These are phyloP conservation scores for Fulvia fulva DNA, from an alignment of 2,329 filamentous ascomycete genomes.

Conservation along the genomic window DNA sequence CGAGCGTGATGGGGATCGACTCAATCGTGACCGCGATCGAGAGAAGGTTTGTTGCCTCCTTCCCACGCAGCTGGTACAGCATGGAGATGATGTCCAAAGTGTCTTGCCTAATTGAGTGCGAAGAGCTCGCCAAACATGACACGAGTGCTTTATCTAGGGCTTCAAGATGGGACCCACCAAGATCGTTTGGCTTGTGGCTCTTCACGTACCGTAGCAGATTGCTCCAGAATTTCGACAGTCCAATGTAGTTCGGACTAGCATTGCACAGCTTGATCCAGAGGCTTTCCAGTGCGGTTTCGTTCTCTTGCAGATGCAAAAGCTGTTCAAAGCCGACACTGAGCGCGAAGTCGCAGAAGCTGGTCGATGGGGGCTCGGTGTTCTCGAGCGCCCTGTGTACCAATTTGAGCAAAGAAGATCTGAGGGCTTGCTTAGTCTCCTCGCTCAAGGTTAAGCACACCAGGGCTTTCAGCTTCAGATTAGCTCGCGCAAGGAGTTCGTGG, in stretches of 20 bases:
- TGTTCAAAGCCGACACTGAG: conserved; percentile 22
- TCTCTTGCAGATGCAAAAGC: conserved; percentile 11
- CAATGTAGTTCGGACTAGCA: conserved; percentile 12
- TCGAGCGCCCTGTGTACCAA: conserved; percentile 16
- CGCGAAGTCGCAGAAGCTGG: conserved; percentile 12
- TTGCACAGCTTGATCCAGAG: conserved; percentile 22
- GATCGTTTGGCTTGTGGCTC: conserved; percentile 5
- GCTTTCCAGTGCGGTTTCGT: neutral
- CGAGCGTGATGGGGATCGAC: conserved; percentile 69
- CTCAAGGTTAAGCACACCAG: conserved; percentile 18
- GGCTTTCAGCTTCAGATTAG: conserved; percentile 17
- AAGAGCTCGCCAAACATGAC: conserved; percentile 69
- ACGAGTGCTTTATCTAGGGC: conserved; percentile 63
- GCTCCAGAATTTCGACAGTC: conserved; percentile 25
- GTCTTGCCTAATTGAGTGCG: conserved; percentile 67
- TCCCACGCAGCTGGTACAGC: conserved; percentile 49
- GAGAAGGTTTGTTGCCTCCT: conserved; percentile 51
- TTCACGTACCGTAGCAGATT: conserved; percentile 25
- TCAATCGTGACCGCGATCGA: conserved; percentile 73
- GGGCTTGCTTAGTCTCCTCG: conserved; percentile 1
- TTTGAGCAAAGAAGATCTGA: conserved; percentile 4
- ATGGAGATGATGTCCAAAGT: conserved; percentile 69
- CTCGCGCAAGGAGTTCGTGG: conserved; percentile 5
- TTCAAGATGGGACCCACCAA: conserved; percentile 49
- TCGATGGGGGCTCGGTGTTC: neutral